A percentile compares a stretch with the other conserved stretches of the same genome.
Evolutionary conservation across 768 basidiomycete species (phyloP).

Genomic region (Tricholoma hemisulphureum): DNA sequence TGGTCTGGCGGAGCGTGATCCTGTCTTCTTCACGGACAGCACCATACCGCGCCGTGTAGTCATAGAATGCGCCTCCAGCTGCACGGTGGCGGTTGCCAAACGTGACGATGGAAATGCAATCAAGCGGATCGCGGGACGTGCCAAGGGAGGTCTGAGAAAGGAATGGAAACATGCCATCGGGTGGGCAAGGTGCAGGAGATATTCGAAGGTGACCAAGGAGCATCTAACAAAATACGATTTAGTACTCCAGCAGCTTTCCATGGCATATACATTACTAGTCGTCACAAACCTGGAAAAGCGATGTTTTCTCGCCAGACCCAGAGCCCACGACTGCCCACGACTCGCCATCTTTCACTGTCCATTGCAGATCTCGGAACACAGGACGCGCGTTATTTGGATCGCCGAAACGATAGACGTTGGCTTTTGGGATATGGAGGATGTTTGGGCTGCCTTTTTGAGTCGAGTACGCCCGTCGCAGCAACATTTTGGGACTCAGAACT

Average conservation of each 20-base stretch:
- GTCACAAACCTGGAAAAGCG: conserved; percentile 59
- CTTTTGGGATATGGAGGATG: conserved; percentile 41
- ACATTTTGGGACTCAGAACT: not conserved
- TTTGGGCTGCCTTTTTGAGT: not conserved
- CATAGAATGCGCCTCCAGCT: conserved; percentile 76
- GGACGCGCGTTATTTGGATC: conserved; percentile 46
- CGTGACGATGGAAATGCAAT: conserved; percentile 55
- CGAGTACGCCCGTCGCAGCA: not conserved
- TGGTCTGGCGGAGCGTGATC: conserved; percentile 68
- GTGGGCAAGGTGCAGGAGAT: conserved; percentile 55
- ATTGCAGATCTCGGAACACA: conserved; percentile 51
- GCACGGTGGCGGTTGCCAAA: conserved; percentile 61
- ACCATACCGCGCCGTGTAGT: conserved; percentile 91
- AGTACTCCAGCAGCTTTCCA: not conserved
- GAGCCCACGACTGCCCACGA: conserved; percentile 77
- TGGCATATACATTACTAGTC: not conserved
- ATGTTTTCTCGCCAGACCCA: conserved; percentile 59
- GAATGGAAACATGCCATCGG: conserved; percentile 78
- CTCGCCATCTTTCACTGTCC: conserved; percentile 61
- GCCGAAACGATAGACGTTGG: conserved; percentile 61
- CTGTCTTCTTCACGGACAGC: conserved; percentile 83
- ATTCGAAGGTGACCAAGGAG: conserved; percentile 73
- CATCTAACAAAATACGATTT: conserved; percentile 37
- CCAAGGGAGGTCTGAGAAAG: conserved; percentile 36
- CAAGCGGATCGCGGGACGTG: conserved; percentile 44